Percentiles rank a stretch among this genome's conserved stretches.
These are phyloP conservation scores for Gnaphalium uliginosum DNA, from an alignment of 129 eudicot genomes.

Conservation along the genomic window DNA sequence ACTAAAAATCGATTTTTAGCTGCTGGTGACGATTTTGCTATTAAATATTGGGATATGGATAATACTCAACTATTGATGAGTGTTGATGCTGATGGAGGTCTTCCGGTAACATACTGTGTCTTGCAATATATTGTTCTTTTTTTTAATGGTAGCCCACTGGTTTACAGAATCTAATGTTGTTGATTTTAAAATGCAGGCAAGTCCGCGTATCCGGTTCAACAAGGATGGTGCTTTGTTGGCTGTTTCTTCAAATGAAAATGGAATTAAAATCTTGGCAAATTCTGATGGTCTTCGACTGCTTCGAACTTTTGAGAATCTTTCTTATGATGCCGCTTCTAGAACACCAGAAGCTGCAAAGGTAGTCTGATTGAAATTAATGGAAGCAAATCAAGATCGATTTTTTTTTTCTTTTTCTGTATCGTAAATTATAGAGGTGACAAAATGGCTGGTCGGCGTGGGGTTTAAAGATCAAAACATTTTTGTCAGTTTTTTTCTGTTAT, in stretches of 20 bases:
- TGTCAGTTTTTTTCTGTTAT: background rate
- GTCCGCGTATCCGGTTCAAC: constrained; percentile 79
- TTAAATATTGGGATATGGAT: constrained; percentile 94
- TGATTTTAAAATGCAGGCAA: constrained; percentile 49
- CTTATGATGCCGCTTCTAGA: constrained; percentile 74
- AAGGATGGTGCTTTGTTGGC: constrained; percentile 79
- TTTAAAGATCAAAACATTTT: too few species aligned
- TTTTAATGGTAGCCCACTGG: background rate
- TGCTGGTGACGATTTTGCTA: constrained; percentile 81
- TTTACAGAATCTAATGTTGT: constrained; percentile 3
- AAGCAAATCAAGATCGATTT: background rate
- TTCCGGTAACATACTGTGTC: constrained; percentile 50
- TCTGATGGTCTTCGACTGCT: constrained; percentile 69
- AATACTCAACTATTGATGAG: constrained; percentile 65
- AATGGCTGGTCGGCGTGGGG: background rate
- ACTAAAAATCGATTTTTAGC: constrained; percentile 78
- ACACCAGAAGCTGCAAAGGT: constrained; percentile 78
- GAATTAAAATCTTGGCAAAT: constrained; percentile 75
- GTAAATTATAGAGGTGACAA: background rate
- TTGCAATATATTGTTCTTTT: background rate
- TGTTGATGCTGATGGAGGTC: constrained; percentile 83
- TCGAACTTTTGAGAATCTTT: constrained; percentile 68
- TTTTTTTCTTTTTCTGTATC: too few species aligned
- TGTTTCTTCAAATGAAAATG: constrained; percentile 76
- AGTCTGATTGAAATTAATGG: background rate